Base-by-base conservation (phyloP, 805 yeast species). In the Tetrapisispora taiwanensis region DNA sequence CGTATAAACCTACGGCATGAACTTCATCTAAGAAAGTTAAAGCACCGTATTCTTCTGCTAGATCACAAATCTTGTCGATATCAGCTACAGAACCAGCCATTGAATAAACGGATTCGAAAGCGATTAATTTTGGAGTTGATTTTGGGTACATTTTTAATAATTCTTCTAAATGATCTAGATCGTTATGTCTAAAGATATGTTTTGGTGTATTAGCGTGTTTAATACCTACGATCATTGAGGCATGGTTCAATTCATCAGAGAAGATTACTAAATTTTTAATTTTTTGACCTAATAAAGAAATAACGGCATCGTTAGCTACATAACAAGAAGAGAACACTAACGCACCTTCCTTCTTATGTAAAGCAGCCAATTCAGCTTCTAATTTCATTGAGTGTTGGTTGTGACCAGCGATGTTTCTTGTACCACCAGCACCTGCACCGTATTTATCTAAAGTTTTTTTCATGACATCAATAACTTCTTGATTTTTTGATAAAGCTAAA, bases 351-450 rank as follows among this genome's bases (percentile, higher is more conserved):
- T 89, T 94, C 63, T 85, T 83, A 69, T 92, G 97, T 54, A 92
- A 75, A 35, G 87, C 79, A 18, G 98, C 97, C 41, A 87, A 60
- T 56, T 86, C 89, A 19, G 83, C 70, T 67, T 92, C 99, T 59
- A 92, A 75, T 52, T 73, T 74, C 59, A 92, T 78, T n/a, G 97
- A 95, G 56, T 84, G 90, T 47, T 70, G 66, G 66, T 92, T 92
- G 66, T 92, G 98, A 49, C 99, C 99, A 1, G 99, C 98, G 63
- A 92, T 92, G 69, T 92, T 92, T 60, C 99, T 77, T 40, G 99
- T 92, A 54, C 99, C 99, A 60, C 99, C 99, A 8, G 99, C 95
- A 56, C 99, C 99, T 4, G 95, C 84, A 56, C 99, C 99, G 63
- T 92, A 92, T 69, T 76, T 79, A 55, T 83, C 84, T 64, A 92